These are phyloP conservation scores for Peziza echinospora DNA, from an alignment of 495 filamentous ascomycete species.

Conservation along the genomic window DNA sequence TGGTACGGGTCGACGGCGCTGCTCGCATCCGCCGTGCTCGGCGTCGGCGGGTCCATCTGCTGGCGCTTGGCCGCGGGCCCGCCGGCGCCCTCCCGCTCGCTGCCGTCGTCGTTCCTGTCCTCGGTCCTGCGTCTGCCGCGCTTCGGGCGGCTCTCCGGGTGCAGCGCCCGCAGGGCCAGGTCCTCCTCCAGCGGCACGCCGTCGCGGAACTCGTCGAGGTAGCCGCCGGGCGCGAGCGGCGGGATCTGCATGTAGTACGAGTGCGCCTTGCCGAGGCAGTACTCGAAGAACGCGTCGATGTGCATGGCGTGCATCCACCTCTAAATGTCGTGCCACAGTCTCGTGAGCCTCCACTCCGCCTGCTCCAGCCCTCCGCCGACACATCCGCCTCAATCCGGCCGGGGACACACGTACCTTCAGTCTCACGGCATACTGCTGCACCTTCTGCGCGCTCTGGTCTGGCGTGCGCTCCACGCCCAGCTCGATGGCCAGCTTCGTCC, in stretches of 20 bases:
- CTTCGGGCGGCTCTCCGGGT: constrained; percentile 79
- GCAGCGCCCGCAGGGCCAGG: constrained; percentile 66
- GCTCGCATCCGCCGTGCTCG: constrained; percentile 32
- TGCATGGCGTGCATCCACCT: constrained; percentile 98
- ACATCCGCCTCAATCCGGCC: constrained; percentile 64
- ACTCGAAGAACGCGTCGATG: constrained; percentile 91
- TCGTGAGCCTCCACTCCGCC: no score
- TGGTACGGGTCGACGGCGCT: constrained; percentile 25
- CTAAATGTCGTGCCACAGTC: constrained; percentile 28
- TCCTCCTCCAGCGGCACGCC: constrained; percentile 83
- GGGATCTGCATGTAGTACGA: constrained; percentile 72
- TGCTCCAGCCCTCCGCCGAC: no score
- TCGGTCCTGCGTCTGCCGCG: constrained; percentile 69
- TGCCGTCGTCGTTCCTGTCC: constrained; percentile 34
- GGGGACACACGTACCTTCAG: constrained; percentile 45
- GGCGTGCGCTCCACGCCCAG: constrained; percentile 79
- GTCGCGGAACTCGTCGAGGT: constrained; percentile 52
- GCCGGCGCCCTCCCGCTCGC: constrained; percentile 26
- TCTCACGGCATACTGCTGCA: constrained; percentile 90
- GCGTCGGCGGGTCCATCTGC: constrained; percentile 41
- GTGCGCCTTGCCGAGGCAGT: constrained; percentile 57
- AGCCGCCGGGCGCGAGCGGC: constrained; percentile 35
- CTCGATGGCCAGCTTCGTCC: constrained; percentile 75
- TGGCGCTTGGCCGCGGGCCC: constrained; percentile 39
- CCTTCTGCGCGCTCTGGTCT: constrained; percentile 86